Evolutionary conservation across 1,139 yeast species (phyloP), one percentile per base, ranked within the genome.

Genomic region (Suhomyces anneliseae): DNA sequence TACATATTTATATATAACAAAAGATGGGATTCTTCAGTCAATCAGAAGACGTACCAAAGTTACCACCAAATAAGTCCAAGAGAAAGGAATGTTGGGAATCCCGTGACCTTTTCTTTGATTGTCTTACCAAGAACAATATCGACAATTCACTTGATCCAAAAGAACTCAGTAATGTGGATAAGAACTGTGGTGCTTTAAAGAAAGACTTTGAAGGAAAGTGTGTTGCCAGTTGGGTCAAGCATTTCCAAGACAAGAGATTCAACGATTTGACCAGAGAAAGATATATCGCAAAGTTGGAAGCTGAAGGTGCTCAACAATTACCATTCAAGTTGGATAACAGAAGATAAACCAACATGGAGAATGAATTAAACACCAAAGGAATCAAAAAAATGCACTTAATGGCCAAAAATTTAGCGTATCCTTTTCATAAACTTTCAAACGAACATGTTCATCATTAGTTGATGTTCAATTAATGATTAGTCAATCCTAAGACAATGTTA

Each of bases 281-380:
- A 53, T 74, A 74, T 53, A 73, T 75, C 42, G 67, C 61, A 33
- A 70, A 74, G 57, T 64, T 75, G 46, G 74, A 75, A 54, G 68
- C 76, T 5, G 79, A 75, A 54, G 79, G 79, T 8, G 80, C 79
- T 10, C 69, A 74, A 56, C 78, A 72, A 39, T 67, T 75, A 46
- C 79, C 80, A 7, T 73, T 75, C 59, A 75, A 72, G 55, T 65
- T 74, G 60, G 76, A 56, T 47, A 52, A 54, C 47, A 54, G 60
- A 11, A 56, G 45, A 42, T 46, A 40, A 42, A 19, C 6, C 24
- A 3, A 19, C 24, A 4, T 19, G 24, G 24, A 19, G 24, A 19
- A 19, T 32, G 34, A 4, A 32, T 10, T 32, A 6, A 32, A 32
- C 5, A 32, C 5, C 5, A 32, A n/a, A 32, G 34, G 34, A 19